Conservation (phyloP, 2,329 filamentous ascomycete genomes). For the Chaetomiaceae sp. region DNA sequence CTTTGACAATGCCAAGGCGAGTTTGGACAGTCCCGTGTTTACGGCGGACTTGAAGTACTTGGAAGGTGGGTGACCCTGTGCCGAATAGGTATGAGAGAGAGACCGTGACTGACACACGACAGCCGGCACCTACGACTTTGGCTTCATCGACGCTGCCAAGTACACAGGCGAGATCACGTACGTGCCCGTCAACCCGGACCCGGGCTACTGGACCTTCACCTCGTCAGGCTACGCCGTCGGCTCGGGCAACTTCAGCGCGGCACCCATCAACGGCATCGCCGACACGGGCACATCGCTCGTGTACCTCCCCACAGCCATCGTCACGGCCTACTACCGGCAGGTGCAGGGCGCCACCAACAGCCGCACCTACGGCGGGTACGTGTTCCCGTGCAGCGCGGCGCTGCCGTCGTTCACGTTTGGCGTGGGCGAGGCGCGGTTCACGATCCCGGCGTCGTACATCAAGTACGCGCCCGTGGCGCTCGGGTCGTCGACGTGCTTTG, state of each 20-base stretch:
- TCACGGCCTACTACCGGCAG: slow-evolving; percentile 47
- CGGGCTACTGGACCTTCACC: slow-evolving; percentile 63
- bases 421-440: slow-evolving; percentile 42
- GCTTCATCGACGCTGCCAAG: slow-evolving; percentile 51
- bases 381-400: slow-evolving; percentile 47
- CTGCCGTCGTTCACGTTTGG: slow-evolving; percentile 49
- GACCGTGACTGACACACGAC: background rate
- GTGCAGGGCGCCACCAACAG: slow-evolving; percentile 40
- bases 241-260: slow-evolving; percentile 31
- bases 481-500: slow-evolving; percentile 49
- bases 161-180: slow-evolving; percentile 58
- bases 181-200: slow-evolving; percentile 46
- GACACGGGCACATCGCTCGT: slow-evolving; percentile 58
- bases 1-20: slow-evolving; percentile 33
- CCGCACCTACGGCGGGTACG: slow-evolving; percentile 42
- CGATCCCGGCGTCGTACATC: slow-evolving; percentile 46
- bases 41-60: slow-evolving; percentile 33
- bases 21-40: slow-evolving; percentile 32
- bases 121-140: slow-evolving; percentile 36
- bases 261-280: slow-evolving; percentile 43
- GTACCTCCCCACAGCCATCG: slow-evolving; percentile 44
- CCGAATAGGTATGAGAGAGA: too few relatives aligned
- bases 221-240: slow-evolving; percentile 36
- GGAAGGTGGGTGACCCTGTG: slow-evolving; percentile 32
- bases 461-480: slow-evolving; percentile 24